Evolutionary conservation across 2,329 filamentous ascomycete species (phyloP).

Genomic region (Cryphonectria japonica): DNA sequence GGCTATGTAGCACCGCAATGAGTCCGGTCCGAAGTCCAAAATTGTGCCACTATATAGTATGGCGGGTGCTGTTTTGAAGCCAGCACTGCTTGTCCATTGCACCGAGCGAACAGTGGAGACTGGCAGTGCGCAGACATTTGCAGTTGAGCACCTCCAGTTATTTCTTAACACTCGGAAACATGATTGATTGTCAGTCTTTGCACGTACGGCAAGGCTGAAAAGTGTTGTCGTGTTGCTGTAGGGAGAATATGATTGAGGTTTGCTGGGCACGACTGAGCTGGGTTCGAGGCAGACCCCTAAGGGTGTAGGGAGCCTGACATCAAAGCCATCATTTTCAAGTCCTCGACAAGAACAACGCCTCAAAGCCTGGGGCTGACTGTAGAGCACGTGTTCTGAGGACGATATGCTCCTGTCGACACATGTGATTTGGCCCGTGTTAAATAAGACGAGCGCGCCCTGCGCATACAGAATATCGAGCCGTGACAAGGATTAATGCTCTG

Average conservation of each 20-base stretch:
- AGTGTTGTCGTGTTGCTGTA: no score
- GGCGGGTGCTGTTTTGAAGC: not conserved
- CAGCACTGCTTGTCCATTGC: not conserved
- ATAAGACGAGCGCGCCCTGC: not conserved
- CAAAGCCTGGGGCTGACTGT: not conserved
- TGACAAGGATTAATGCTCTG: not conserved
- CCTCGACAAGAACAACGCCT: not conserved
- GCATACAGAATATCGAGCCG: not conserved
- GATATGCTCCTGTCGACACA: not conserved
- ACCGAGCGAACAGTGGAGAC: not conserved
- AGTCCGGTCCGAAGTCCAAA: not conserved
- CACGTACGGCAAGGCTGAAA: no score
- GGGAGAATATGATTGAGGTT: no score
- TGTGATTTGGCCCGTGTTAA: not conserved
- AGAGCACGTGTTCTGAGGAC: not conserved
- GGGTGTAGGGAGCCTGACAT: not conserved
- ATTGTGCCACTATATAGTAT: not conserved
- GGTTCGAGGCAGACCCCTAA: no score
- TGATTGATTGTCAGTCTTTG: no score
- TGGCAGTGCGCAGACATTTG: no score
- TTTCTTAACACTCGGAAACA: no score
- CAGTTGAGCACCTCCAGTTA: no score
- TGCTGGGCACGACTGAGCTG: no score
- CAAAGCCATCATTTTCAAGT: not conserved
- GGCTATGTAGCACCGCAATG: not conserved